phyloP scores from a whole-genome alignment of 1,139 yeast species.

The Suhomyces panamericanus region DNA sequence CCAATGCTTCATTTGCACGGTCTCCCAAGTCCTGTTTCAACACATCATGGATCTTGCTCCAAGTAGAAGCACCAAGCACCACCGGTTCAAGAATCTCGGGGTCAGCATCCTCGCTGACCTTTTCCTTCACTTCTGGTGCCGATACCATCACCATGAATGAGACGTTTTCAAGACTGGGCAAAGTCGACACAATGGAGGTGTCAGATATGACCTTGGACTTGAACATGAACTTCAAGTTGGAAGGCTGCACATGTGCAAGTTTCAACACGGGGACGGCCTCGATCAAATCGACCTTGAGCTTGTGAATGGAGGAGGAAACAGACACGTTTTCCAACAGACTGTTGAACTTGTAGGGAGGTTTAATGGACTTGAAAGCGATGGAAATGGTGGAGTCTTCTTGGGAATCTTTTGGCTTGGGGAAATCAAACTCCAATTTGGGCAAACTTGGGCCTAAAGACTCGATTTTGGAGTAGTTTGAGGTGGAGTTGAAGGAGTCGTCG shows the following conservation, averaged over 20 bases:
- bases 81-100: slow-evolving; percentile 20
- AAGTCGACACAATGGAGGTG: slow-evolving; percentile 27
- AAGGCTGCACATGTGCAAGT: slow-evolving; percentile 27
- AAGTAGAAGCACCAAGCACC: slow-evolving; percentile 25
- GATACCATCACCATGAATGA: slow-evolving; percentile 43
- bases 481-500: slow-evolving; percentile 30
- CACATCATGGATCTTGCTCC: slow-evolving; percentile 33
- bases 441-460: slow-evolving; percentile 45
- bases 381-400: slow-evolving; percentile 10
- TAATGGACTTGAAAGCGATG: slow-evolving; percentile 42
- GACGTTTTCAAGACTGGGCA: slow-evolving; percentile 23
- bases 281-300: slow-evolving; percentile 35
- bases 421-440: slow-evolving; percentile 30
- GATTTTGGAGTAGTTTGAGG: slow-evolving; percentile 34
- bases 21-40: slow-evolving; percentile 33
- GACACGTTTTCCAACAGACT: slow-evolving; percentile 27
- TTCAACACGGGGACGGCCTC: slow-evolving; percentile 26
- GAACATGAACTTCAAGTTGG: slow-evolving; percentile 39
- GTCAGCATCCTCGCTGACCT: slow-evolving; percentile 13
- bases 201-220: slow-evolving; percentile 50
- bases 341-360: slow-evolving; percentile 45
- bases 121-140: slow-evolving; percentile 17
- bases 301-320: slow-evolving; percentile 32
- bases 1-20: slow-evolving; percentile 28
- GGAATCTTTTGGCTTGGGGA: slow-evolving; percentile 25